Percentiles rank a stretch among this genome's conserved stretches.
Evolutionary conservation across 169 alveolate genomes (phyloP).

Genomic region (Cryptosporidium parvum): DNA sequence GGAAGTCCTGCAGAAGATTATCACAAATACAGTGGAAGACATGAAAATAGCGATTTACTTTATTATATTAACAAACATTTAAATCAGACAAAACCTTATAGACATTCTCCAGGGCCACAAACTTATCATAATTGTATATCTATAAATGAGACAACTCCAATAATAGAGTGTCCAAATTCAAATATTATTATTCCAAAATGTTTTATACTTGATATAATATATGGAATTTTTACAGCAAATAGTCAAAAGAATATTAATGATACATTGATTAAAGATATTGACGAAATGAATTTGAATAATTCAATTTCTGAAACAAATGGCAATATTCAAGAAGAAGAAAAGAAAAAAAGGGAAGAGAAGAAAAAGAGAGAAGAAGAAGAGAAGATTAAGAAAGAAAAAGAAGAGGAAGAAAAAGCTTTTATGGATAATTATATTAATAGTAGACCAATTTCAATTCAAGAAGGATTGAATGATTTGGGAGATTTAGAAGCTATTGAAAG

Average conservation of each 20-base stretch:
- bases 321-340: not conserved
- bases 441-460: slow-evolving; percentile 7
- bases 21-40: slow-evolving; percentile 39
- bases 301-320: not conserved
- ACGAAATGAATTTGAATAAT: not conserved
- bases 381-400: not conserved
- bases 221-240: not conserved
- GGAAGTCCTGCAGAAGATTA: slow-evolving; percentile 64
- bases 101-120: slow-evolving; percentile 50
- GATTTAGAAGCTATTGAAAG: slow-evolving; percentile 11
- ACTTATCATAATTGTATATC: slow-evolving; percentile 35
- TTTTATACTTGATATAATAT: slow-evolving; percentile 26
- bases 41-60: slow-evolving; percentile 15
- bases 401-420: not conserved
- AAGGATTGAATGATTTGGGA: not conserved
- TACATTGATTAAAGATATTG: not conserved
- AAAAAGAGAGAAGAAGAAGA: not conserved
- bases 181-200: slow-evolving; percentile 30
- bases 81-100: slow-evolving; percentile 50
- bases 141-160: slow-evolving; percentile 51
- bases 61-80: slow-evolving; percentile 40
- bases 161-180: slow-evolving; percentile 16
- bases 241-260: not conserved
- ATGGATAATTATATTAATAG: not conserved
- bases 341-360: not conserved